A percentile compares a stretch with the other conserved stretches of the same genome.
Conservation (phyloP, 2,329 filamentous ascomycete species). For the Clonostachys solani region DNA sequence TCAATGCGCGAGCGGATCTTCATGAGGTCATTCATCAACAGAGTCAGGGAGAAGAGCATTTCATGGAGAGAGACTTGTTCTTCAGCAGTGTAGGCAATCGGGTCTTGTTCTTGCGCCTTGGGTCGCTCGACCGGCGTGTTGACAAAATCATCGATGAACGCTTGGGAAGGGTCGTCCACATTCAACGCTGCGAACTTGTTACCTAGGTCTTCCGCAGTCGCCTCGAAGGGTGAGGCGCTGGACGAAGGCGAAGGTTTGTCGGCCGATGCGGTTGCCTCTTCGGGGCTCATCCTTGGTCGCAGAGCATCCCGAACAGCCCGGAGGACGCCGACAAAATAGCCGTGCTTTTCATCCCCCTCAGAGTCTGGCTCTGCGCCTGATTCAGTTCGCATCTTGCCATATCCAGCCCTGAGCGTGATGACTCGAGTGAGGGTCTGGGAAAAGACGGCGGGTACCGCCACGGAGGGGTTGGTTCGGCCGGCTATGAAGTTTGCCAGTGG, state of each 20-base stretch:
- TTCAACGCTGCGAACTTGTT: constrained; percentile 27
- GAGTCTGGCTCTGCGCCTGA: too few relatives aligned
- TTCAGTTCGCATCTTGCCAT: too few relatives aligned
- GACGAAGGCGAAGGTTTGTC: too few relatives aligned
- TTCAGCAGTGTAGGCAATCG: constrained; percentile 23
- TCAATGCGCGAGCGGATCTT: constrained; percentile 16
- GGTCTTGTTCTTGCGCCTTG: background rate
- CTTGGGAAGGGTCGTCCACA: constrained; percentile 29
- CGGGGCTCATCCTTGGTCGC: background rate
- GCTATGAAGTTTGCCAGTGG: constrained; percentile 29
- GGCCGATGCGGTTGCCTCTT: too few relatives aligned
- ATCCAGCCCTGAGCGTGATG: constrained; percentile 25
- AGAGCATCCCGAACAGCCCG: constrained; percentile 24
- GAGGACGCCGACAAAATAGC: constrained; percentile 25
- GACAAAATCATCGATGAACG: constrained; percentile 23
- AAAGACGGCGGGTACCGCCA: constrained; percentile 21
- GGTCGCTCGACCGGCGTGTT: constrained; percentile 4
- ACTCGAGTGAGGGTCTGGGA: constrained; percentile 23
- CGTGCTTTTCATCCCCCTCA: constrained; percentile 14
- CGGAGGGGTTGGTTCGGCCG: constrained; percentile 4
- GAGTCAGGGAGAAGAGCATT: constrained; percentile 14
- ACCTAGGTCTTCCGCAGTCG: constrained; percentile 1
- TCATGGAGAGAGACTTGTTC: constrained; percentile 12
- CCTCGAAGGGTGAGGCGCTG: background rate
- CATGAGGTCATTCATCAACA: constrained; percentile 21